Base-by-base conservation (phyloP, 768 basidiomycete genomes). In the Kwoniella mangroviensis region DNA sequence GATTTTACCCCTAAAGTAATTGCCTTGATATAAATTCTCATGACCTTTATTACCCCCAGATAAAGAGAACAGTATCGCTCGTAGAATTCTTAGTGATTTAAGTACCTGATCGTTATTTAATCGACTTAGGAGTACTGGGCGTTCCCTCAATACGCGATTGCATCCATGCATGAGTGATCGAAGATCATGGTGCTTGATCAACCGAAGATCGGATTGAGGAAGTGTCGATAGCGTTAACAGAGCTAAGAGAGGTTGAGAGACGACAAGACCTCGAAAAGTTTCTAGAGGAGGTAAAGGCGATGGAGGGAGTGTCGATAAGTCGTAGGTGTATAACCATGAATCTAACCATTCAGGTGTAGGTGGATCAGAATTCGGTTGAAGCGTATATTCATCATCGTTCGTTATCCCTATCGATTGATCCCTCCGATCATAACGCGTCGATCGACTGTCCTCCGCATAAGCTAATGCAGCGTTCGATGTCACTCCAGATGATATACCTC, bases 251-350 rank as follows among this genome's bases (percentile, higher is more conserved):
- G 70, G 70, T 60, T 72, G 65, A n/a, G 70, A 67, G 11, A 43
- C 28, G 12, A 67, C 51, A 17, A 72, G 43, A 21, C 70, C 70
- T 26, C 70, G 65, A 41, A 72, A 72, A 22, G 70, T 72, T 57
- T 72, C 70, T 55, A 72, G 52, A 4, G 61, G 65, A 2, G 65
- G 66, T 12, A 72, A 49, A 24, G 70, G 70, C 15, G 70, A 66
- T 7, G 65, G 68, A 15, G 68, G 68, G 19, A 69, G 55, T 5
- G 68, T 55, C n/a, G 68, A 51, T 17, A 69, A 21, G 22, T 69
- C 68, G 55, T 63, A 64, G 3, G 61, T 64, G 26, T 59, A 53
- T 52, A 69, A 45, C 68, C 68, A 69, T 17, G 68, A 69, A 28
- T 69, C 68, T 9, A 69, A 56, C 51, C 49, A 56, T 56, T 43